phyloP scores from a whole-genome alignment of 108 stramenopile species.

The Nannochloropsis salina region DNA sequence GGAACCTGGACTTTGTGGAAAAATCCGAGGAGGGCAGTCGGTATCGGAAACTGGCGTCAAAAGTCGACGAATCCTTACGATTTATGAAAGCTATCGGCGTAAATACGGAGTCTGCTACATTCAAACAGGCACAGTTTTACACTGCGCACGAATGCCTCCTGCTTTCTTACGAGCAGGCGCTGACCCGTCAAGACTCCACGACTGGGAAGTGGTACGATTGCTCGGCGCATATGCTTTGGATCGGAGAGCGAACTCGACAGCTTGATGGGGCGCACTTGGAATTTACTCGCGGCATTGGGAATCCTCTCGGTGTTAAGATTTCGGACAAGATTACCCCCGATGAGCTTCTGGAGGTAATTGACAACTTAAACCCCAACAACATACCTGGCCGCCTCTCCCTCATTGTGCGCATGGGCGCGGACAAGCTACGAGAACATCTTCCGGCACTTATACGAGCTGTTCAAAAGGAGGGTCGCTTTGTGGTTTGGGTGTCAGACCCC shows the following conservation, averaged over 20 bases:
- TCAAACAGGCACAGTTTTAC: constrained; percentile 87
- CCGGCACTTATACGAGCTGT: constrained; percentile 94
- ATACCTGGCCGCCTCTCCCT: constrained; percentile 90
- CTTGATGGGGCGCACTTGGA: constrained; percentile 95
- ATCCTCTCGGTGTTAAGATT: constrained; percentile 96
- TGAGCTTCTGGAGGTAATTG: constrained; percentile 78
- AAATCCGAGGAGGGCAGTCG: constrained; percentile 76
- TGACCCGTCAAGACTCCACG: constrained; percentile 90
- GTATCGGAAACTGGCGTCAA: constrained; percentile 79
- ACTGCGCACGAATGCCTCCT: constrained; percentile 96
- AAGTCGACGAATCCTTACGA: constrained; percentile 56
- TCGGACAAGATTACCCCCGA: constrained; percentile 90
- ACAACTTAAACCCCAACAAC: constrained; percentile 90
- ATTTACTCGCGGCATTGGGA: constrained; percentile 90
- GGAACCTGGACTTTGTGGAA: constrained; percentile 98
- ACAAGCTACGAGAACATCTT: constrained; percentile 82
- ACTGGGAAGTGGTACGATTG: constrained; percentile 91
- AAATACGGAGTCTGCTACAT: constrained; percentile 68
- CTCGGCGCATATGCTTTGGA: constrained; percentile 97
- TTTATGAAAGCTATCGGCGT: constrained; percentile 77
- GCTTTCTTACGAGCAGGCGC: constrained; percentile 91
- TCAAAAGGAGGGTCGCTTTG: constrained; percentile 81
- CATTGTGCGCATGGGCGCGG: constrained; percentile 96
- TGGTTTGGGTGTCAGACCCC: constrained; percentile 86
- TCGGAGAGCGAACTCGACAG: constrained; percentile 96